phyloP scores from a whole-genome alignment of 768 basidiomycete species.

The Kwoniella sp. region DNA sequence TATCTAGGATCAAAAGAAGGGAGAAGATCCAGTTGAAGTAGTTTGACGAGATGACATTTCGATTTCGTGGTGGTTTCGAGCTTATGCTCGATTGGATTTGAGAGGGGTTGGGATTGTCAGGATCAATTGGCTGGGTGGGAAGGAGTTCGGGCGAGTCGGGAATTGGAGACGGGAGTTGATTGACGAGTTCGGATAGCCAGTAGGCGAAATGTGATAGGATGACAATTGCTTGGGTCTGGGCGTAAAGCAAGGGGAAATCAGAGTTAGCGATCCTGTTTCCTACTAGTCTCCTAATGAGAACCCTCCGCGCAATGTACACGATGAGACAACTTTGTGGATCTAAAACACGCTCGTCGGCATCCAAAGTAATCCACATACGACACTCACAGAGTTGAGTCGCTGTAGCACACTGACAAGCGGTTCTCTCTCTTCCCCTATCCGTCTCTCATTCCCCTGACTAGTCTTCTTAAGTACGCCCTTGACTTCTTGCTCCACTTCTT shows the following conservation, averaged over 20 bases:
- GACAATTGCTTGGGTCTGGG: slow-evolving; percentile 15
- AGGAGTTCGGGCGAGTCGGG: slow-evolving; percentile 4
- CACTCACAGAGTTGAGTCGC: slow-evolving; percentile 35
- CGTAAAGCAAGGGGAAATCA: not conserved
- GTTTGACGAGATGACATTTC: slow-evolving; percentile 31
- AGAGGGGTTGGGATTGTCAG: not conserved
- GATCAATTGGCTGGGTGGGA: slow-evolving; percentile 15
- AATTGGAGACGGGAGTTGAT: slow-evolving; percentile 17
- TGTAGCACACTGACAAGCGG: slow-evolving; percentile 36
- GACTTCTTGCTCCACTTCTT: slow-evolving; percentile 9
- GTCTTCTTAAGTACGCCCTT: slow-evolving; percentile 14
- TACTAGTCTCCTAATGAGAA: not conserved
- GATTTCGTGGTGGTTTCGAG: not conserved
- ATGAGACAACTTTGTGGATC: too few species aligned
- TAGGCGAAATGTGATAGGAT: slow-evolving; percentile 24
- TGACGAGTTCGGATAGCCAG: slow-evolving; percentile 22
- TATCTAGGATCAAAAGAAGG: slow-evolving; percentile 39
- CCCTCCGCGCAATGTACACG: too few species aligned
- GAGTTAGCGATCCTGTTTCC: not conserved
- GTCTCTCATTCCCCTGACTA: slow-evolving; percentile 27
- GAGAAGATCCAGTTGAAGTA: slow-evolving; percentile 51
- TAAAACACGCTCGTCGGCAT: too few species aligned
- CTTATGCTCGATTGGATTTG: too few species aligned
- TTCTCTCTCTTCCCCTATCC: slow-evolving; percentile 31
- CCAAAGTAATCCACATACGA: too few species aligned